Base-by-base conservation (phyloP, 805 yeast genomes). In the Peterozyma toletana region DNA sequence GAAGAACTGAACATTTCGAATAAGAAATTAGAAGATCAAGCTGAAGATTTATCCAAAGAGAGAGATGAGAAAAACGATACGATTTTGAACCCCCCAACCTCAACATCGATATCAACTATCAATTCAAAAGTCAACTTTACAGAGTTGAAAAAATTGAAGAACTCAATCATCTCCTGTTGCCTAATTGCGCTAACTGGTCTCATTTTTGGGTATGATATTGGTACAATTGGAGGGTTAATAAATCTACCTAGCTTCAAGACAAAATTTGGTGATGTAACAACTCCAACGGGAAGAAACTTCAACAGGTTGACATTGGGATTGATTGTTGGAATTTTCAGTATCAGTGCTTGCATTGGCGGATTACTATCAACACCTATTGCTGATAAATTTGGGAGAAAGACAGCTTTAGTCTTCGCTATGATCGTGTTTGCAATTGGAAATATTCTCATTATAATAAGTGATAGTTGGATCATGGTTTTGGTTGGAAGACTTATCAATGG, bases 131-230 rank as follows among this genome's bases (percentile, higher is more conserved):
- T 44, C 15, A 33, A 40, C 15, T 34, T 40, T 15, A 14, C 15
- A 13, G 47, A 44, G 31, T n/a, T 44, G n/a, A 33, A 16, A 34
- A 44, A 44, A 16, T 40, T 44, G 39, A 44, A 15, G 30, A 37
- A 30, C 11, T 21, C 41, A n/a, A 50, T 54, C 2, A 9, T 43
- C 4, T 63, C 48, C 47, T 50, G 62, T 3, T 31, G 54, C 3
- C 47, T 53, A 5, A 58, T 63, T 18, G 53, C 63, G 6, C 39
- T 56, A 3, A 61, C 65, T 10, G 69, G 68, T 2, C 49, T 64
- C 6, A 43, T 60, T 1, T 64, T 61, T 42, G 69, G 69, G 1
- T 62, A 55, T 46, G 69, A 64, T 50, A 61, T 64, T 30, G 69
- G 69, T 1, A 59, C 60, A 1, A 51, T 64, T 39, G 68, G 68